phyloP scores from a whole-genome alignment of 1,139 yeast species.

The Kodamaea derodonti region DNA sequence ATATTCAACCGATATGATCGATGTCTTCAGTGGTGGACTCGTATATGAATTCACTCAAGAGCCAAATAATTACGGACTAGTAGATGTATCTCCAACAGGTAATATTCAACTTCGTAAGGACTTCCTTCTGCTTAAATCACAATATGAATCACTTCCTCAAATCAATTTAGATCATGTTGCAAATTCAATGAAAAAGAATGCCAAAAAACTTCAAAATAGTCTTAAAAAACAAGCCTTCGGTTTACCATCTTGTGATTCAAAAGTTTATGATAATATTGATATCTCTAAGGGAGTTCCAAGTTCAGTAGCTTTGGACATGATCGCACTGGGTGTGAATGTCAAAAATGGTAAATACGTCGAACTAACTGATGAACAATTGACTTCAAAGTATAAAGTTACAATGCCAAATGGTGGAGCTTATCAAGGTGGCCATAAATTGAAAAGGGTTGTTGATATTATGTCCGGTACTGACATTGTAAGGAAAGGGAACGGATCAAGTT shows the following conservation, averaged over 20 bases:
- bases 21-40: conserved; percentile 86
- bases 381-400: conserved; percentile 32
- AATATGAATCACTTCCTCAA: conserved; percentile 35
- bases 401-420: conserved; percentile 34
- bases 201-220: conserved; percentile 22
- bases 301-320: conserved; percentile 40
- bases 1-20: conserved; percentile 70
- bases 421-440: conserved; percentile 16
- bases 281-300: conserved; percentile 46
- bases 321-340: conserved; percentile 45
- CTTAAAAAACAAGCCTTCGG: conserved; percentile 22
- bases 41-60: conserved; percentile 92
- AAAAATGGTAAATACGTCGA: conserved; percentile 45
- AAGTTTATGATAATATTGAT: conserved; percentile 50
- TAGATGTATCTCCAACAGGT: conserved; percentile 56
- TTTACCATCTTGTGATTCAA: conserved; percentile 37
- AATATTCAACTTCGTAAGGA: conserved; percentile 53
- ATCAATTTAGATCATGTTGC: conserved; percentile 22
- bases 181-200: conserved; percentile 23
- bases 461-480: conserved; percentile 13
- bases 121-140: conserved; percentile 47
- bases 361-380: conserved; percentile 36
- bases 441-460: conserved; percentile 19
- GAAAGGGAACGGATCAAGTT: conserved; percentile 1
- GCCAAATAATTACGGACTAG: conserved; percentile 84